Percentiles rank a stretch among this genome's conserved stretches.
phyloP scores from a whole-genome alignment of 768 basidiomycete species.

The Cyathus striatus region DNA sequence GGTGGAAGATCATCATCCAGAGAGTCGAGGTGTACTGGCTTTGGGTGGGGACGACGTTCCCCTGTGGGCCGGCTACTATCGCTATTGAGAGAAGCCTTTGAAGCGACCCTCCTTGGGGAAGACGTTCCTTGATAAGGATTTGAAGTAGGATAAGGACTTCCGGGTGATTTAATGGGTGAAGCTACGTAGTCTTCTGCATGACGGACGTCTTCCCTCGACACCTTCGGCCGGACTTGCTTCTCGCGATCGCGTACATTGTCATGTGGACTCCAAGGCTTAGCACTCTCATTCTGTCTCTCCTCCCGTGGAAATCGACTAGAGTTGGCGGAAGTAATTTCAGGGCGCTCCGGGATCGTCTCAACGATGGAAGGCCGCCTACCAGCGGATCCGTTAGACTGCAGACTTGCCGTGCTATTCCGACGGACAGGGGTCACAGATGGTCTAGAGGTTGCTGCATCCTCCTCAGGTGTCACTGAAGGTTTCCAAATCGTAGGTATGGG shows the following conservation, averaged over 20 bases:
- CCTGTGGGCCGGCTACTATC: slow-evolving; percentile 7
- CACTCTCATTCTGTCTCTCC: neutral
- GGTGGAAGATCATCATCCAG: too few relatives aligned
- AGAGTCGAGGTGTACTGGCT: too few relatives aligned
- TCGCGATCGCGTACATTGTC: slow-evolving; percentile 5
- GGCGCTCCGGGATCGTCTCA: slow-evolving; percentile 32
- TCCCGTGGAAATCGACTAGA: neutral
- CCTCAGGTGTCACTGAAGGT: slow-evolving; percentile 38
- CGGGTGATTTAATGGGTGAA: neutral
- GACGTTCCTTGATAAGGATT: neutral
- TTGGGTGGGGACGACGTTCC: too few relatives aligned
- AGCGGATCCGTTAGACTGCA: slow-evolving; percentile 36
- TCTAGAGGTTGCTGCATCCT: slow-evolving; percentile 35
- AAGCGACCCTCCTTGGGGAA: slow-evolving; percentile 13
- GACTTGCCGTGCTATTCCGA: slow-evolving; percentile 45
- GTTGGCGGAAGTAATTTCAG: slow-evolving; percentile 14
- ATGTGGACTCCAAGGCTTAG: slow-evolving; percentile 4
- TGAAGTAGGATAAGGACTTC: neutral
- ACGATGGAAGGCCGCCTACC: slow-evolving; percentile 34
- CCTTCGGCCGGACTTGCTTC: too few relatives aligned
- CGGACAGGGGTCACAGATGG: slow-evolving; percentile 24
- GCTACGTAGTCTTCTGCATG: neutral
- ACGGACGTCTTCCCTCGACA: too few relatives aligned
- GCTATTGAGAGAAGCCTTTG: slow-evolving; percentile 19
- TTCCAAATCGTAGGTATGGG: slow-evolving; percentile 44